Evolutionary conservation across 257 asterid genomes (phyloP).

Genomic region (Avicennia marina): DNA sequence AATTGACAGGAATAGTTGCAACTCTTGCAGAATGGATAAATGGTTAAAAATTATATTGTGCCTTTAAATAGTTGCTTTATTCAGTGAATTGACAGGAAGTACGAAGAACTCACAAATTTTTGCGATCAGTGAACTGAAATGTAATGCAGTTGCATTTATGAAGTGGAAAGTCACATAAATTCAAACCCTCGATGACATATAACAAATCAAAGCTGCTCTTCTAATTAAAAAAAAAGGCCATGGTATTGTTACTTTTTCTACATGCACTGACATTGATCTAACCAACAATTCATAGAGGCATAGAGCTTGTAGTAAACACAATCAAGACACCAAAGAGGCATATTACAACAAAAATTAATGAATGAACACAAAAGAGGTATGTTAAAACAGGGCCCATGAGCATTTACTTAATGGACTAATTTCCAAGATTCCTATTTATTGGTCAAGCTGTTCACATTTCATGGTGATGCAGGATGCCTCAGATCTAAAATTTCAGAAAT

Average conservation of each 20-base stretch:
- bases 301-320: background rate
- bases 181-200: background rate
- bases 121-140: background rate
- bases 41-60: background rate
- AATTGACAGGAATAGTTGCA: background rate
- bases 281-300: background rate
- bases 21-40: background rate
- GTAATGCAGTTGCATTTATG: no score
- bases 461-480: no score
- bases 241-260: background rate
- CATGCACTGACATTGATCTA: background rate
- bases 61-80: background rate
- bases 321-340: background rate
- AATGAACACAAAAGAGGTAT: no score
- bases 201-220: background rate
- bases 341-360: no score
- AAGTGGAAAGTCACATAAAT: background rate
- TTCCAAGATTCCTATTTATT: no score
- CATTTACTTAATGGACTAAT: no score
- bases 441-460: no score
- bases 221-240: background rate
- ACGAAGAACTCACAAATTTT: background rate
- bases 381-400: no score
- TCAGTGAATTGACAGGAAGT: no score
- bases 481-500: no score